Evolutionary conservation across 2,329 filamentous ascomycete genomes (phyloP).

Genomic region (Penicillium nordicum): DNA sequence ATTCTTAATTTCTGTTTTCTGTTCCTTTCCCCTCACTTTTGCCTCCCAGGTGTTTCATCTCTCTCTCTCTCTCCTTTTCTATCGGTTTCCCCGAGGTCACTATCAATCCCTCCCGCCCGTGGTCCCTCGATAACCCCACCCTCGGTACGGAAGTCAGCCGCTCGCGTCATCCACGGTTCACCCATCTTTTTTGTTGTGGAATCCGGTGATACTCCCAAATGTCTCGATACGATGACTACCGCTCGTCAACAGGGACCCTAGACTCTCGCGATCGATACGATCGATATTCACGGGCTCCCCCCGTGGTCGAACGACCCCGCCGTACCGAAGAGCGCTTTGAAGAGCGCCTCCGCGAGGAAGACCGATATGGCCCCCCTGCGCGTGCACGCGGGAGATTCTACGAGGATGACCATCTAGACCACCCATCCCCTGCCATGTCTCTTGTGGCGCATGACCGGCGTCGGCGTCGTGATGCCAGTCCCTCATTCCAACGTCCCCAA

Average conservation of each 20-base stretch:
- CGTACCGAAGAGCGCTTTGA: conserved; percentile 31
- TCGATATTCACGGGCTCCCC: conserved; percentile 37
- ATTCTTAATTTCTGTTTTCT: conserved; percentile 6
- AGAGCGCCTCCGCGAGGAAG: conserved; percentile 41
- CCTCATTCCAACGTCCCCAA: conserved; percentile 57
- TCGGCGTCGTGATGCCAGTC: conserved; percentile 52
- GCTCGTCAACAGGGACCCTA: conserved; percentile 34
- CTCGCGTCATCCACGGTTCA: conserved; percentile 37
- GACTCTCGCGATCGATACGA: conserved; percentile 43
- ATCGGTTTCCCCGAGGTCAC: neutral
- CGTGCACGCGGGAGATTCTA: conserved; percentile 39
- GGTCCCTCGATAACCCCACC: conserved; percentile 17
- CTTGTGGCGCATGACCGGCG: conserved; percentile 57
- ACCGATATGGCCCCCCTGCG: conserved; percentile 44
- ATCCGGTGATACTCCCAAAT: conserved; percentile 22
- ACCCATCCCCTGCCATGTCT: conserved; percentile 48
- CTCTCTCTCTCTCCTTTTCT: neutral
- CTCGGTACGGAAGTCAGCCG: conserved; percentile 35
- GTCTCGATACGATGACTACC: conserved; percentile 39
- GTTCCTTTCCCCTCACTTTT: neutral
- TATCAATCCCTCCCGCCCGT: conserved; percentile 7
- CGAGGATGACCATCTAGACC: conserved; percentile 41
- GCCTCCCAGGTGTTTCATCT: neutral
- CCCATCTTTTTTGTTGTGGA: neutral
- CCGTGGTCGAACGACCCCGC: conserved; percentile 35